Percentiles rank a stretch among this genome's conserved stretches.
Conservation (phyloP, 2,329 filamentous ascomycete genomes). For the Fusarium musae region DNA sequence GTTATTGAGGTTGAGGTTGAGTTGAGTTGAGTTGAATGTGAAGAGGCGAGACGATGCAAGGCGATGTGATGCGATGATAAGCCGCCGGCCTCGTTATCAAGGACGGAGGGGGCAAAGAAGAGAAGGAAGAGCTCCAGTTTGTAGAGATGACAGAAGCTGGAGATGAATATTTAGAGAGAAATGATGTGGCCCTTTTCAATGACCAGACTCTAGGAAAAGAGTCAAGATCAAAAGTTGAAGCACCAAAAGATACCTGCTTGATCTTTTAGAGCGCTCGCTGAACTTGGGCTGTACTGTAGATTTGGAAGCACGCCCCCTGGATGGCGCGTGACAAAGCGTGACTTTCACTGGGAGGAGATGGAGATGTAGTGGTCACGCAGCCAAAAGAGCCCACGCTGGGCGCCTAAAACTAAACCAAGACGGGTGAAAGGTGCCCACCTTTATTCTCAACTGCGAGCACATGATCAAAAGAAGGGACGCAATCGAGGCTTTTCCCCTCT, state of each 20-base stretch:
- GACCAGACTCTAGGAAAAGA: not conserved
- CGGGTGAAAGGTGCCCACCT: constrained; percentile 30
- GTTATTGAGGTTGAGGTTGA: constrained; percentile 16
- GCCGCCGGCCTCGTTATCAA: constrained; percentile 41
- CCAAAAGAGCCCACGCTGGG: constrained; percentile 23
- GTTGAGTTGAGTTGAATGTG: constrained; percentile 14
- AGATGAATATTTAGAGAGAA: not conserved
- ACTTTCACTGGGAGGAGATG: constrained; percentile 35
- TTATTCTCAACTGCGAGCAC: constrained; percentile 25
- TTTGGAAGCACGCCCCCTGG: constrained; percentile 33
- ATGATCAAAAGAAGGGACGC: constrained; percentile 37
- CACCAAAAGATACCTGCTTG: not conserved
- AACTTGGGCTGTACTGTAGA: constrained; percentile 12
- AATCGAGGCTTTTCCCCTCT: constrained; percentile 30
- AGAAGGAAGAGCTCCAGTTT: constrained; percentile 16
- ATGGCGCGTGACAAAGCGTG: constrained; percentile 41
- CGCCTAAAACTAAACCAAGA: constrained; percentile 11
- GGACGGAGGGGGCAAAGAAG: constrained; percentile 30
- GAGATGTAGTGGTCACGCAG: constrained; percentile 33
- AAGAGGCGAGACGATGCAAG: constrained; percentile 24
- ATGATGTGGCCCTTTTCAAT: not conserved
- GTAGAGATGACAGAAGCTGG: constrained; percentile 4
- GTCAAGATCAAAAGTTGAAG: not conserved
- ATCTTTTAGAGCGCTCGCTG: not conserved
- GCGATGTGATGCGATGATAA: constrained; percentile 41